Evolutionary conservation across 306 rosid species (phyloP).

Genomic region (Astragalus glycyphyllos): DNA sequence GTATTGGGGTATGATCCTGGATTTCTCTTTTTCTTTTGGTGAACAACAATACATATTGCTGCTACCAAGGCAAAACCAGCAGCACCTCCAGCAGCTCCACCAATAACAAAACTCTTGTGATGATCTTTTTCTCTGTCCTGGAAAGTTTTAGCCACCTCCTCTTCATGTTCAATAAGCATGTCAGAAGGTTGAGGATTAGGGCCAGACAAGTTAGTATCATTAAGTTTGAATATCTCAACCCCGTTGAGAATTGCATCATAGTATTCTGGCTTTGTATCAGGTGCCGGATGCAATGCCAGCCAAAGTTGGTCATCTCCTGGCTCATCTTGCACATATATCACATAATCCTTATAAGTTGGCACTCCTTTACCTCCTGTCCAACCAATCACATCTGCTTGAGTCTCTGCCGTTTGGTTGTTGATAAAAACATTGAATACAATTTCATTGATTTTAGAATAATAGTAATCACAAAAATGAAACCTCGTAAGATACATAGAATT

Average conservation of each 20-base stretch:
- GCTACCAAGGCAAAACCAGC: conserved; percentile 54
- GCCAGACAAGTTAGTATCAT: conserved; percentile 56
- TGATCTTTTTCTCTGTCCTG: neutral
- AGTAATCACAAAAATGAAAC: conserved; percentile 60
- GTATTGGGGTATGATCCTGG: conserved; percentile 38
- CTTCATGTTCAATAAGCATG: conserved; percentile 41
- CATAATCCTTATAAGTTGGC: conserved; percentile 52
- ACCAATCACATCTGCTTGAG: conserved; percentile 50
- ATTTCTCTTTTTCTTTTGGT: conserved; percentile 37
- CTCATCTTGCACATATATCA: conserved; percentile 21
- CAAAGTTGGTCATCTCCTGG: conserved; percentile 40
- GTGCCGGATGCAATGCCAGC: conserved; percentile 55
- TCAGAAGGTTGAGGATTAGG: conserved; percentile 59
- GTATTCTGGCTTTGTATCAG: conserved; percentile 41
- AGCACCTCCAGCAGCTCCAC: conserved; percentile 59
- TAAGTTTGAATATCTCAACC: conserved; percentile 56
- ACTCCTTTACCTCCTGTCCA: conserved; percentile 48
- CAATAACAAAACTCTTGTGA: conserved; percentile 25
- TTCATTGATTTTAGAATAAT: conserved; percentile 31
- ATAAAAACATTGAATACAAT: conserved; percentile 51
- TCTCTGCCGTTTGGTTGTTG: conserved; percentile 57
- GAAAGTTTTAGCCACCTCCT: conserved; percentile 6
- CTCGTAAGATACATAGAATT: conserved; percentile 51
- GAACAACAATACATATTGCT: conserved; percentile 40
- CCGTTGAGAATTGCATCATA: conserved; percentile 58